These are phyloP conservation scores for Chloris gayana DNA, from an alignment of 176 grass and related monocot genomes.

Conservation along the genomic window DNA sequence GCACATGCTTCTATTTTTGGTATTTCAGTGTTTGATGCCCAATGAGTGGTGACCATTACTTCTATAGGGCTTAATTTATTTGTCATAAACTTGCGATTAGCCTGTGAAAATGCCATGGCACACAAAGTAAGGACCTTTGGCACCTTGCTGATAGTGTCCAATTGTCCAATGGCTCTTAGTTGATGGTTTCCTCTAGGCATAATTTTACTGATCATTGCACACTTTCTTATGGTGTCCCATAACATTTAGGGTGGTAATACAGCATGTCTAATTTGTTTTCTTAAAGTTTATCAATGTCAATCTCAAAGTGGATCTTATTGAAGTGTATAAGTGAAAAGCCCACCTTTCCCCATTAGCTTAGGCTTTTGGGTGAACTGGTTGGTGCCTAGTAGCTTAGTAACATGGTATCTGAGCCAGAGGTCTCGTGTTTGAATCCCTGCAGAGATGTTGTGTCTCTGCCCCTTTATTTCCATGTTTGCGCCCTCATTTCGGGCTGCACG, in stretches of 20 bases:
- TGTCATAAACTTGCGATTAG: background rate
- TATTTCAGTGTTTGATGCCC: background rate
- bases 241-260: background rate
- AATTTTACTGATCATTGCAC: background rate
- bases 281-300: background rate
- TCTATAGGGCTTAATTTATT: background rate
- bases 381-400: too few relatives aligned
- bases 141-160: background rate
- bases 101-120: background rate
- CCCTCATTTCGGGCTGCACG: too few relatives aligned
- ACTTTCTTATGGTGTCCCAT: background rate
- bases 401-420: too few relatives aligned
- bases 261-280: too few relatives aligned
- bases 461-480: too few relatives aligned
- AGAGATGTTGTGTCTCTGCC: too few relatives aligned
- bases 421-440: too few relatives aligned
- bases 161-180: background rate
- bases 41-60: background rate
- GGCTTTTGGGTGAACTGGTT: too few relatives aligned
- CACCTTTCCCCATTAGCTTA: too few relatives aligned
- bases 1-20: background rate
- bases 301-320: background rate
- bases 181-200: background rate
- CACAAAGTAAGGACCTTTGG: background rate
- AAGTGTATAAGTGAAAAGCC: too few relatives aligned